phyloP scores from a whole-genome alignment of 73 alveolate species.

The Paramecium biaurelia region DNA sequence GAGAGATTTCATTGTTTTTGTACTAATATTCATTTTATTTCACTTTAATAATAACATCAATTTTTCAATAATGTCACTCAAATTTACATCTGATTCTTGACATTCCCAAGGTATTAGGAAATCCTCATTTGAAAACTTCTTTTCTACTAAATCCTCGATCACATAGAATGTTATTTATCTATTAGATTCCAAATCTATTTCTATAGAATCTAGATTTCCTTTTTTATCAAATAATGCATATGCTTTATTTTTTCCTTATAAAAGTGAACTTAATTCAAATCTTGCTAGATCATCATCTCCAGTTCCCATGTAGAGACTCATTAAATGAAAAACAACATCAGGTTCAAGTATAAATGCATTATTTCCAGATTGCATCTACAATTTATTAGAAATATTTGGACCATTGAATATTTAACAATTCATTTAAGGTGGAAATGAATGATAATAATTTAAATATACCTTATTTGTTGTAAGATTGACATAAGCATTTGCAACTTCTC shows the following conservation, averaged over 20 bases:
- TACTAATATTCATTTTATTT: neutral
- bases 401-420: neutral
- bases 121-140: neutral
- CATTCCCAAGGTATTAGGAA: conserved; percentile 15
- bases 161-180: neutral
- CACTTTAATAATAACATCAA: conserved; percentile 1
- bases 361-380: neutral
- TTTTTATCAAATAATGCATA: conserved; percentile 40
- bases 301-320: conserved; percentile 15
- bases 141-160: neutral
- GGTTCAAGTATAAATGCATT: neutral
- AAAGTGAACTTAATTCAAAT: neutral
- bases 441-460: neutral
- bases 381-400: neutral
- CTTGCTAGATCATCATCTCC: conserved; percentile 21
- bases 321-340: neutral
- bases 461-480: neutral
- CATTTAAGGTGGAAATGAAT: neutral
- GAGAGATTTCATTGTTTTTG: neutral
- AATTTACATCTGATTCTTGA: neutral
- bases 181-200: neutral
- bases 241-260: neutral
- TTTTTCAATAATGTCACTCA: neutral
- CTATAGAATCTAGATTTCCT: neutral
- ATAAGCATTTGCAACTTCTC: neutral